phyloP scores from a whole-genome alignment of 352 stramenopile genomes.

The Globisporangium echinulatum region DNA sequence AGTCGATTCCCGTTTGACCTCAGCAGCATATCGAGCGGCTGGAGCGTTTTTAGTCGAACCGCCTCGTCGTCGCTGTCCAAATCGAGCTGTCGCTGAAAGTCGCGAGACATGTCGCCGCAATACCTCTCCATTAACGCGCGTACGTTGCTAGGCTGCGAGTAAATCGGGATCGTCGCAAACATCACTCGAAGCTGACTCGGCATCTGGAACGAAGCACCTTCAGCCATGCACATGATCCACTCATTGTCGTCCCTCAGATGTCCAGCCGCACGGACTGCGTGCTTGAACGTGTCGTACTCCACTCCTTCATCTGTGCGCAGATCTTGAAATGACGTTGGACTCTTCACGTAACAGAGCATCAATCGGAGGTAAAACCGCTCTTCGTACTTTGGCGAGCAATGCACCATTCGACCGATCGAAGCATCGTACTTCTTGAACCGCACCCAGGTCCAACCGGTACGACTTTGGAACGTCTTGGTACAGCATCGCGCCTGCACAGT shows the following conservation, averaged over 20 bases:
- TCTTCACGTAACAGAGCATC: neutral
- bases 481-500: no score
- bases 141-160: constrained; percentile 7
- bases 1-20: neutral
- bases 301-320: neutral
- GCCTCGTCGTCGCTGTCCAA: neutral
- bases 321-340: neutral
- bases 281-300: neutral
- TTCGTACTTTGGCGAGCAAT: constrained; percentile 13
- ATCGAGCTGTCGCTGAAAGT: constrained; percentile 5
- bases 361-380: constrained; percentile 21
- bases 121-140: constrained; percentile 17
- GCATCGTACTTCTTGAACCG: constrained; percentile 8
- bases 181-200: constrained; percentile 22
- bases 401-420: constrained; percentile 16
- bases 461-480: constrained; percentile 17
- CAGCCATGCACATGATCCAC: constrained; percentile 15
- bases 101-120: constrained; percentile 11
- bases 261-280: neutral
- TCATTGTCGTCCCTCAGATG: constrained; percentile 21
- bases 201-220: constrained; percentile 14
- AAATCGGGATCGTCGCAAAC: constrained; percentile 22
- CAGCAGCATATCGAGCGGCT: neutral
- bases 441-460: constrained; percentile 18
- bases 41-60: neutral